These are phyloP conservation scores for Chaetomium tenue DNA, from an alignment of 495 filamentous ascomycete species.

Conservation along the genomic window DNA sequence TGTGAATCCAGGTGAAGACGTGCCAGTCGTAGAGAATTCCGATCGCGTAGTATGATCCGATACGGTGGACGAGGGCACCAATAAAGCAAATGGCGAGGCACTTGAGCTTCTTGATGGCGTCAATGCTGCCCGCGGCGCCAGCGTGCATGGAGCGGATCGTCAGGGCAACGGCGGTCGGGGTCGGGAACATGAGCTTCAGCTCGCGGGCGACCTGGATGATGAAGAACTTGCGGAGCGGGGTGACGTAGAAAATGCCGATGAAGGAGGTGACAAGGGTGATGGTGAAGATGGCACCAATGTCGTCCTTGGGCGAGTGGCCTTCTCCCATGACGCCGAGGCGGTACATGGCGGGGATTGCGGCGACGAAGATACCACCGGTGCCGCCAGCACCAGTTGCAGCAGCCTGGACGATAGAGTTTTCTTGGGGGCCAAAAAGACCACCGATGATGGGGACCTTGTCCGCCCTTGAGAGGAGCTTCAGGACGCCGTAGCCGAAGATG, in stretches of 20 bases:
- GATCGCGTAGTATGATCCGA: slow-evolving; percentile 59
- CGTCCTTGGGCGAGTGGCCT: slow-evolving; percentile 47
- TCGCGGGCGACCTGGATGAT: slow-evolving; percentile 64
- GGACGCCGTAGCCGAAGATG: slow-evolving; percentile 65
- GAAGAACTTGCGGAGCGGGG: slow-evolving; percentile 67
- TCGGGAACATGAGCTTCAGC: slow-evolving; percentile 62
- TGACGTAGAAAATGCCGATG: slow-evolving; percentile 67
- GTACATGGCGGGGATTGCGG: slow-evolving; percentile 64
- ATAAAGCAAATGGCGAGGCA: slow-evolving; percentile 54
- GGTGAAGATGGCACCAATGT: slow-evolving; percentile 59
- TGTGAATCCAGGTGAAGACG: slow-evolving; percentile 61
- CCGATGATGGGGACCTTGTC: slow-evolving; percentile 58
- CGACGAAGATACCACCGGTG: slow-evolving; percentile 61
- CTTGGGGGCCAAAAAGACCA: slow-evolving; percentile 61
- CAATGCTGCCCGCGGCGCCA: slow-evolving; percentile 48
- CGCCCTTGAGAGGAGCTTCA: slow-evolving; percentile 52
- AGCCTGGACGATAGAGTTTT: slow-evolving; percentile 66
- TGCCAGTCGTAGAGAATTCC: slow-evolving; percentile 70
- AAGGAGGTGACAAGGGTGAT: slow-evolving; percentile 64
- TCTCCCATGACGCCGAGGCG: slow-evolving; percentile 51
- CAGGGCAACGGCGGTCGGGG: slow-evolving; percentile 61
- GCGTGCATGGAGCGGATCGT: slow-evolving; percentile 66
- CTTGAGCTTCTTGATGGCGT: slow-evolving; percentile 60
- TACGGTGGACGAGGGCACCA: slow-evolving; percentile 51
- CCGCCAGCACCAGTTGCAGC: slow-evolving; percentile 63